phyloP scores from a whole-genome alignment of 768 basidiomycete species.

The Leucogyrophana mollusca region DNA sequence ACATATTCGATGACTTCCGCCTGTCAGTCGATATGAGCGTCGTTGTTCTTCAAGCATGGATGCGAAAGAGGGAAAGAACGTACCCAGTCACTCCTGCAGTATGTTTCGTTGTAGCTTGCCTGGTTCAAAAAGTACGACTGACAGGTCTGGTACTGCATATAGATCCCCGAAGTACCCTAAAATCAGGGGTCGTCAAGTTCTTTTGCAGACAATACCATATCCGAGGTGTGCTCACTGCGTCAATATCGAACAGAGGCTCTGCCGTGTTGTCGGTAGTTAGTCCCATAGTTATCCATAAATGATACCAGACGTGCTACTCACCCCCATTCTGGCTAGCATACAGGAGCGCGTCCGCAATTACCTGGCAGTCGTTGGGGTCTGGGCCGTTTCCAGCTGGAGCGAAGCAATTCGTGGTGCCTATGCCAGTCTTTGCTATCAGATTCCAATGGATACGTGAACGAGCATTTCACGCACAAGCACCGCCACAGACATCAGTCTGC shows the following conservation, averaged over 20 bases:
- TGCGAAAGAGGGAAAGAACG: conserved; percentile 9
- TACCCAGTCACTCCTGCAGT: conserved; percentile 49
- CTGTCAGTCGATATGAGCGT: conserved; percentile 14
- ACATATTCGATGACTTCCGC: conserved; percentile 39
- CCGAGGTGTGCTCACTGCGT: neutral
- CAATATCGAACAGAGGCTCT: conserved; percentile 8
- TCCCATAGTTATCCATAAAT: neutral
- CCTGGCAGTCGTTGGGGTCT: conserved; percentile 44
- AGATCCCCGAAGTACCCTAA: conserved; percentile 27
- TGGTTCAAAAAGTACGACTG: conserved; percentile 51
- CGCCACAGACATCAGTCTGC: conserved; percentile 41
- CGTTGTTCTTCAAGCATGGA: neutral
- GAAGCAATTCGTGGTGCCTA: conserved; percentile 45
- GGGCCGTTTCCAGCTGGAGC: conserved; percentile 44
- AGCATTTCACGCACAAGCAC: conserved; percentile 29
- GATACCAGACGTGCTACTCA: conserved; percentile 16
- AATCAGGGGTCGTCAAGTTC: too few species aligned
- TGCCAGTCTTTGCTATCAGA: too few species aligned
- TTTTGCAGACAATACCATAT: too few species aligned
- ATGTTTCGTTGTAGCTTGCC: conserved; percentile 34
- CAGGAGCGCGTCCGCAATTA: conserved; percentile 48
- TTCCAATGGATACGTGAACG: neutral
- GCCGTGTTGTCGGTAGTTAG: conserved; percentile 1
- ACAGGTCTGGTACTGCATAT: conserved; percentile 42
- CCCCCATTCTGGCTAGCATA: conserved; percentile 47